A percentile compares a stretch with the other conserved stretches of the same genome.
Conservation (phyloP, 2,329 filamentous ascomycete genomes). For the Ceratocystis colombiana region DNA sequence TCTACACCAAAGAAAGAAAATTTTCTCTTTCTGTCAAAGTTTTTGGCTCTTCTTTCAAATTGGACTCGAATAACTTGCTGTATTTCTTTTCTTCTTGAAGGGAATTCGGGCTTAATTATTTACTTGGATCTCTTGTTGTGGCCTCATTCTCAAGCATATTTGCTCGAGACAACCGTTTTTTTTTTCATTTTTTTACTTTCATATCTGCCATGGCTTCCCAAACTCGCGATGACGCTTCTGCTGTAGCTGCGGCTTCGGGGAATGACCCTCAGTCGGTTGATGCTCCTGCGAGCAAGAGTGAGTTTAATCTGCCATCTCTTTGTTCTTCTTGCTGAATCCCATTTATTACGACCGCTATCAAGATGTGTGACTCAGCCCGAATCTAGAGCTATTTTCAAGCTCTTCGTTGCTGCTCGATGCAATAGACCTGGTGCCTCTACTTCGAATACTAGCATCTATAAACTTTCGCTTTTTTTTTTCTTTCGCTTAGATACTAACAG, state of each 20-base stretch:
- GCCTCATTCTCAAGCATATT: background rate
- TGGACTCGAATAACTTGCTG: background rate
- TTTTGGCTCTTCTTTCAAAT: background rate
- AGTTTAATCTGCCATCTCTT: conserved; percentile 7
- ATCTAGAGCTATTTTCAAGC: background rate
- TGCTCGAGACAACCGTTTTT: background rate
- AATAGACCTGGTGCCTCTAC: background rate
- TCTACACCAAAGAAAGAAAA: conserved; percentile 7
- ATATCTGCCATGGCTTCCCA: conserved; percentile 10
- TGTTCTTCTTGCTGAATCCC: background rate
- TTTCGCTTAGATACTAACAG: background rate
- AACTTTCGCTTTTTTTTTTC: background rate
- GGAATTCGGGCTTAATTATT: background rate
- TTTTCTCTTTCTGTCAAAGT: background rate
- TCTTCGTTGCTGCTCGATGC: background rate
- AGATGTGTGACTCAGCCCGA: background rate
- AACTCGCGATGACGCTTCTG: conserved; percentile 15
- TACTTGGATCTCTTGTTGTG: background rate
- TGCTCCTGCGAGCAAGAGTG: conserved; percentile 17
- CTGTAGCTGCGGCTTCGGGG: background rate
- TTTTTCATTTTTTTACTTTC: background rate
- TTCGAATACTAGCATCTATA: background rate
- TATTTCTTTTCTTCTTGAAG: conserved; percentile 6
- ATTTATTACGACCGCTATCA: background rate
- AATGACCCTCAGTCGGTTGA: background rate